Percentiles rank a stretch among this genome's conserved stretches.
These are phyloP conservation scores for Fusarium proliferatum DNA, from an alignment of 2,329 filamentous ascomycete species.

Conservation along the genomic window DNA sequence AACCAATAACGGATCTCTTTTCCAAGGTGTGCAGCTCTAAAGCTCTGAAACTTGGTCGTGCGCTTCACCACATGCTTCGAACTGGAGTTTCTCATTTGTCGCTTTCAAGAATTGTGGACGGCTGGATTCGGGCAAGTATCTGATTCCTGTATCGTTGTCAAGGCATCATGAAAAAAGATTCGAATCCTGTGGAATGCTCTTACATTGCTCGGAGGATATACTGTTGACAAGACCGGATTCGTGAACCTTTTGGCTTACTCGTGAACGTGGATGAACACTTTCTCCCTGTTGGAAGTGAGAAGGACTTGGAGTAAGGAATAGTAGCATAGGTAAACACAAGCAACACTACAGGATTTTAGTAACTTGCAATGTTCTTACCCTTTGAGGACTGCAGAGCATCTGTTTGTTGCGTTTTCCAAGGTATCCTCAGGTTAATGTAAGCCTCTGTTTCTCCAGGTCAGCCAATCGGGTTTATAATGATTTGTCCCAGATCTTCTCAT, in stretches of 20 bases:
- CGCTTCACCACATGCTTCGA: conserved; percentile 37
- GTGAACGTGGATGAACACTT: background rate
- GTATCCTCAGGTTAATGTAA: background rate
- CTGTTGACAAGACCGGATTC: background rate
- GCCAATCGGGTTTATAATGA: background rate
- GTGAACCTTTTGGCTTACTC: background rate
- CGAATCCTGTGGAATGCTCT: background rate
- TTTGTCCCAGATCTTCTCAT: background rate
- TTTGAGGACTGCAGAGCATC: background rate
- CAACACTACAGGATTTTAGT: background rate
- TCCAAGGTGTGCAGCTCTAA: conserved; percentile 44
- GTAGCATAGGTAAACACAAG: background rate
- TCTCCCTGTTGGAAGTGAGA: background rate
- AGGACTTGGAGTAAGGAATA: background rate
- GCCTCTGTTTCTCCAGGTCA: background rate
- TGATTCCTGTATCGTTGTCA: background rate
- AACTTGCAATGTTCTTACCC: background rate
- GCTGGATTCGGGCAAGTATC: background rate
- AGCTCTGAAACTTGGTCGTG: conserved; percentile 22
- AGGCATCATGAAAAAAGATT: background rate
- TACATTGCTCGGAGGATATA: background rate
- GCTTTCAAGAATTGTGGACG: background rate
- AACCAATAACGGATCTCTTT: conserved; percentile 45
- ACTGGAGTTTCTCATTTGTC: conserved; percentile 36
- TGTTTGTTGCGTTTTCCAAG: background rate